Evolutionary conservation across 1,139 yeast genomes (phyloP).

Genomic region (Arxiozyma slooffiae): DNA sequence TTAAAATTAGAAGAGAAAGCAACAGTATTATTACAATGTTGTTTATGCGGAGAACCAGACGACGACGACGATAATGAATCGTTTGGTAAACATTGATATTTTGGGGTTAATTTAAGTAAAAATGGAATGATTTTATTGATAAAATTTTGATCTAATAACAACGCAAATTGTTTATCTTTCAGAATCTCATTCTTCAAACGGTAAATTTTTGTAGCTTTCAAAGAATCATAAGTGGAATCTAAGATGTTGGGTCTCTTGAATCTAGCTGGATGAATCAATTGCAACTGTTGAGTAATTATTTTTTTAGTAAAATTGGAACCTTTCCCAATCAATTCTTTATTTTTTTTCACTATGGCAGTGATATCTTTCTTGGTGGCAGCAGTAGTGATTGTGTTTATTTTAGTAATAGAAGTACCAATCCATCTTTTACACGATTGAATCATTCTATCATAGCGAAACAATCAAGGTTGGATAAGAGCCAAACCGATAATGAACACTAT

Average conservation of each 20-base stretch:
- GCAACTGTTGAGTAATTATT: neutral
- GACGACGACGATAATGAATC: neutral
- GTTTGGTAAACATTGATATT: neutral
- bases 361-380: neutral
- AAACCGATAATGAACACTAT: too few species aligned
- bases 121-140: constrained; percentile 19
- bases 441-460: neutral
- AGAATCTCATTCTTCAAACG: constrained; percentile 8
- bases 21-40: constrained; percentile 9
- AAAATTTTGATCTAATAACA: constrained; percentile 10
- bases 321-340: constrained; percentile 1
- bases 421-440: neutral
- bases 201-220: constrained; percentile 17
- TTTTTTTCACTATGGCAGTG: neutral
- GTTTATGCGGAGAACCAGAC: neutral
- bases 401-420: neutral
- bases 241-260: constrained; percentile 2
- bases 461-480: too few species aligned
- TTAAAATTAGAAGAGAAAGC: constrained; percentile 8
- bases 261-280: neutral
- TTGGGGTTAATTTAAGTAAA: constrained; percentile 15
- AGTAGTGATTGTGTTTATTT: neutral
- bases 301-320: neutral
- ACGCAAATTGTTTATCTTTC: constrained; percentile 1
- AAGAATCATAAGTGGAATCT: constrained; percentile 12